phyloP scores from a whole-genome alignment of 2,329 filamentous ascomycete species.

The Simplicillium sp. region DNA sequence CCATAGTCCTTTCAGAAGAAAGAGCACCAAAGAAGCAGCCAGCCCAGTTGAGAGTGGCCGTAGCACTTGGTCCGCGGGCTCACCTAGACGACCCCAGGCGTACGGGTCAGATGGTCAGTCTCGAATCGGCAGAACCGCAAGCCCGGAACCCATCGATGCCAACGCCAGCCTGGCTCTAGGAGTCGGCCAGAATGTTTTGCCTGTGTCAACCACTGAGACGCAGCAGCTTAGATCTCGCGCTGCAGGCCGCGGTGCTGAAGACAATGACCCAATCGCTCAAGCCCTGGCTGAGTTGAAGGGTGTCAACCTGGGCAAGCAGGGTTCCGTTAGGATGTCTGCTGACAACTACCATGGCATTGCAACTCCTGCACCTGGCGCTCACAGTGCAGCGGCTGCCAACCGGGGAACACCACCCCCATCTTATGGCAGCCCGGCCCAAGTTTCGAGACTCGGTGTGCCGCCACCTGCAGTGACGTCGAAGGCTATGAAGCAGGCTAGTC shows the following conservation, averaged over 20 bases:
- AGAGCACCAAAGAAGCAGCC: conserved; percentile 68
- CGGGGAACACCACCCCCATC: conserved; percentile 70
- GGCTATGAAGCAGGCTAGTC: conserved; percentile 91
- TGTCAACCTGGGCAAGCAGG: conserved; percentile 65
- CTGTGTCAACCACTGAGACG: conserved; percentile 72
- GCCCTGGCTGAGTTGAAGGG: conserved; percentile 90
- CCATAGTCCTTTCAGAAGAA: conserved; percentile 83
- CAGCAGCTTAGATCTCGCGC: conserved; percentile 22
- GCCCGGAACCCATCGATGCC: conserved; percentile 82
- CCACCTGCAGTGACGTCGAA: conserved; percentile 86
- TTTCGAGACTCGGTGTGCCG: conserved; percentile 76
- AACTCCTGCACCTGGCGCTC: conserved; percentile 58
- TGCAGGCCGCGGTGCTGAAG: conserved; percentile 39
- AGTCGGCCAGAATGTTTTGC: conserved; percentile 91
- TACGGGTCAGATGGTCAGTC: conserved; percentile 25
- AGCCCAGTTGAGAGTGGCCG: conserved; percentile 30
- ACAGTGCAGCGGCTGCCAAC: conserved; percentile 42
- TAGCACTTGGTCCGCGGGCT: conserved; percentile 45
- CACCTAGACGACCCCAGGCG: conserved; percentile 27
- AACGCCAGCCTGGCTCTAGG: conserved; percentile 89
- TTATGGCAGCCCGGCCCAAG: conserved; percentile 58
- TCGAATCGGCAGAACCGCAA: conserved; percentile 36
- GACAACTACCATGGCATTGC: conserved; percentile 91
- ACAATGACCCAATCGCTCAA: conserved; percentile 79
- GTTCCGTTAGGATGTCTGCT: conserved; percentile 78